Conservation (phyloP, 202 grass and related monocot genomes). For the Musa balbisiana region DNA sequence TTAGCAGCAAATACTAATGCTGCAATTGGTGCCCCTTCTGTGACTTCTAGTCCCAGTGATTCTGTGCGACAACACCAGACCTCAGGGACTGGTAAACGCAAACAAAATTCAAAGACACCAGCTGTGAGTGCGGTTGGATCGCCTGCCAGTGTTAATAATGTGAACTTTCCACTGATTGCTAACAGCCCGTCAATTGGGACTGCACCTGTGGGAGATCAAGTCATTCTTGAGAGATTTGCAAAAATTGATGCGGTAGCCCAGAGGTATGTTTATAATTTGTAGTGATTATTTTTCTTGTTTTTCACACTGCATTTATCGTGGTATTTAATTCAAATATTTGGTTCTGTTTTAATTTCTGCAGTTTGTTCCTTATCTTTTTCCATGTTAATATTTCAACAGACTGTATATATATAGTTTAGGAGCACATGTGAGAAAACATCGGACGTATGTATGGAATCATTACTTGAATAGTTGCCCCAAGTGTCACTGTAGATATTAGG, state of each 20-base stretch:
- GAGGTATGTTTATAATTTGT: conserved; percentile 34
- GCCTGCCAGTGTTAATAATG: conserved; percentile 92
- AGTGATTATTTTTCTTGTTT: background rate
- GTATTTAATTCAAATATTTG: background rate
- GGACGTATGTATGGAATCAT: background rate
- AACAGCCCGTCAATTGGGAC: conserved; percentile 81
- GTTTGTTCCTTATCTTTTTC: background rate
- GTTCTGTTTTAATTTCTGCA: background rate
- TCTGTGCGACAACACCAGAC: conserved; percentile 56
- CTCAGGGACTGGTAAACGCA: conserved; percentile 50
- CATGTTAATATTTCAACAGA: too few species aligned
- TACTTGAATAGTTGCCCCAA: background rate
- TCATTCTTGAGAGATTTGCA: conserved; percentile 59
- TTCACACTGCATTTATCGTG: background rate
- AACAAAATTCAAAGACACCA: conserved; percentile 71
- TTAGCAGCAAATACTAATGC: conserved; percentile 56
- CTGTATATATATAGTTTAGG: background rate
- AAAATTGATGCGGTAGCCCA: conserved; percentile 64
- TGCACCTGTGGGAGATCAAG: conserved; percentile 63
- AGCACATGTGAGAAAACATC: background rate
- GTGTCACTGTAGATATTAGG: background rate
- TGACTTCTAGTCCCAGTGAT: conserved; percentile 64
- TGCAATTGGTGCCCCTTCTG: conserved; percentile 44
- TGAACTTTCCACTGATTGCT: conserved; percentile 52
- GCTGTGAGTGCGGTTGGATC: conserved; percentile 70